A percentile compares a stretch with the other conserved stretches of the same genome.
Conservation (phyloP, 192 early-diverging fungal genomes). For the Podila clonocystis region DNA sequence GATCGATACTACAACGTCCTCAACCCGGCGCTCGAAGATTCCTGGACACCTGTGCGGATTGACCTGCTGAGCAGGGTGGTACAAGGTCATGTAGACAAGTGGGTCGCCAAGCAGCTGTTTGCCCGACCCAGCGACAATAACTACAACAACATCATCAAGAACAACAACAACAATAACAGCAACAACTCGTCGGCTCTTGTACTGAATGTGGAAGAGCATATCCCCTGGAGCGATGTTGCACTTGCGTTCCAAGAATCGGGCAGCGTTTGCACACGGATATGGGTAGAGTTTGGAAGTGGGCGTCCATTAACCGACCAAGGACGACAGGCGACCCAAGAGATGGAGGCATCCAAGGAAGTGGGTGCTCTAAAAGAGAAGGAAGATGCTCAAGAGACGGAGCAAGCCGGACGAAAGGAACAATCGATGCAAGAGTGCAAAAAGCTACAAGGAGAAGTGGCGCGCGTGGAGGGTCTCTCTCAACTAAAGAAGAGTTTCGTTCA, state of each 20-base stretch:
- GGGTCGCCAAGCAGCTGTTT: not conserved
- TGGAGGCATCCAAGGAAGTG: not conserved
- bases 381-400: not conserved
- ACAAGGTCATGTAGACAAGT: not conserved
- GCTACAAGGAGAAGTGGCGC: not conserved
- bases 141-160: not conserved
- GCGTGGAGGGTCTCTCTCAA: not conserved
- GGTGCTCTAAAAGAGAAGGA: not conserved
- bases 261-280: conserved; percentile 5
- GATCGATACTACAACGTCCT: conserved; percentile 29
- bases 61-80: conserved; percentile 5
- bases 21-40: conserved; percentile 6
- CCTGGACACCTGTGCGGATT: conserved; percentile 8
- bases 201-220: not conserved
- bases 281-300: conserved; percentile 21
- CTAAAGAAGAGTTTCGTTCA: no score
- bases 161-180: not conserved
- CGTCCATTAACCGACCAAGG: not conserved
- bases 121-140: not conserved
- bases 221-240: conserved; percentile 16
- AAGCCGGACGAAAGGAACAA: not conserved
- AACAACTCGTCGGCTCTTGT: not conserved
- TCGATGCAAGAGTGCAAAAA: not conserved
- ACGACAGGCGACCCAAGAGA: not conserved
- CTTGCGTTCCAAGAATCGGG: not conserved